These are phyloP conservation scores for Pilaira anomala DNA, from an alignment of 192 early-diverging fungal genomes.

Conservation along the genomic window DNA sequence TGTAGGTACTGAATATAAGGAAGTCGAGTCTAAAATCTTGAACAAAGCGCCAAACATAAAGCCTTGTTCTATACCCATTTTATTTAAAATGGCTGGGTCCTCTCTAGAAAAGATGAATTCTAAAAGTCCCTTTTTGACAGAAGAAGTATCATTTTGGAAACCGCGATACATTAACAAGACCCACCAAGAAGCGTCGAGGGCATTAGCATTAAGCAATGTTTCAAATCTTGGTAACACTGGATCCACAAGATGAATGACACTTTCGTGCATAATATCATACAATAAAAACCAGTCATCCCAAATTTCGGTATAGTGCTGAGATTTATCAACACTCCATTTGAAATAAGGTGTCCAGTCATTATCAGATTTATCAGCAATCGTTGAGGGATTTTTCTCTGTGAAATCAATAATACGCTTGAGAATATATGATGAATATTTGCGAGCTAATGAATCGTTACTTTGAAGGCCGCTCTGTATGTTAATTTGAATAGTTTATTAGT, in stretches of 20 bases:
- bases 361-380: background rate
- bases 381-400: constrained; percentile 12
- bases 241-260: constrained; percentile 44
- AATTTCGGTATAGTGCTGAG: constrained; percentile 20
- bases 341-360: constrained; percentile 30
- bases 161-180: constrained; percentile 31
- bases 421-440: constrained; percentile 33
- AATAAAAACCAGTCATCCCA: constrained; percentile 53
- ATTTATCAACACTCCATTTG: constrained; percentile 14
- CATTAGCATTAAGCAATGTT: constrained; percentile 13
- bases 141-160: constrained; percentile 27
- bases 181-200: constrained; percentile 34
- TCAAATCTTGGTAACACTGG: constrained; percentile 49
- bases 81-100: constrained; percentile 13
- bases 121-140: constrained; percentile 23
- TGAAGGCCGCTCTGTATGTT: constrained; percentile 25
- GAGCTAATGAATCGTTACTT: constrained; percentile 31
- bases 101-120: constrained; percentile 29
- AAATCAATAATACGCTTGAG: constrained; percentile 34
- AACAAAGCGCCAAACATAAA: constrained; percentile 30
- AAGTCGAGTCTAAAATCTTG: constrained; percentile 23
- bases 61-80: constrained; percentile 15
- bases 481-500: background rate
- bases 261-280: constrained; percentile 48
- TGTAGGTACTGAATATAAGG: constrained; percentile 22